A percentile compares a stretch with the other conserved stretches of the same genome.
Evolutionary conservation across 2,329 filamentous ascomycete species (phyloP).

Genomic region (Aspergillus spinulosporus): DNA sequence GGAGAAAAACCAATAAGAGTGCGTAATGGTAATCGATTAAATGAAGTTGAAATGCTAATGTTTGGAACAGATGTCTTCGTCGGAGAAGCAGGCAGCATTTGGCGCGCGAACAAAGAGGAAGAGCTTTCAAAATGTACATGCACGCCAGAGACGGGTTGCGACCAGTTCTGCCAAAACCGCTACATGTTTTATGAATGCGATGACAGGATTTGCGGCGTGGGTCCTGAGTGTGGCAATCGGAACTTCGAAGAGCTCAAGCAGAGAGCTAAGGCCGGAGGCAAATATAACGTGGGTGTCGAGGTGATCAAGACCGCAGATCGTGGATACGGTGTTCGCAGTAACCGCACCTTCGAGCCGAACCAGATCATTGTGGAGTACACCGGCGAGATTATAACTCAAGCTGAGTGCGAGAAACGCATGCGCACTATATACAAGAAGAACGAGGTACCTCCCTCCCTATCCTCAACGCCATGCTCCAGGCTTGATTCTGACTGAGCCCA

Average conservation of each 20-base stretch:
- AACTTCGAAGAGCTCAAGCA: conserved; percentile 78
- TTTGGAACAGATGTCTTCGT: conserved; percentile 76
- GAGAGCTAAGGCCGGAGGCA: conserved; percentile 74
- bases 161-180: conserved; percentile 86
- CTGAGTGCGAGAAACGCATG: conserved; percentile 92
- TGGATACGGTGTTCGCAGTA: conserved; percentile 88
- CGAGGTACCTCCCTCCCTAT: conserved; percentile 60
- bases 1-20: conserved; percentile 91
- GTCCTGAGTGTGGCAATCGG: conserved; percentile 79
- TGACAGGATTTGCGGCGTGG: conserved; percentile 81
- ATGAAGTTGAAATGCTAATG: conserved; percentile 31
- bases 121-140: conserved; percentile 79
- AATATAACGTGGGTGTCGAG: conserved; percentile 90
- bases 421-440: conserved; percentile 91
- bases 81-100: conserved; percentile 75
- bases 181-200: conserved; percentile 99
- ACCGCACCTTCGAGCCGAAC: conserved; percentile 79
- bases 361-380: conserved; percentile 99
- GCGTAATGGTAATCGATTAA: conserved; percentile 39
- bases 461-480: neutral
- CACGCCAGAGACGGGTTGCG: conserved; percentile 74
- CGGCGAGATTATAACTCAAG: conserved; percentile 94
- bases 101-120: conserved; percentile 75
- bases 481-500: conserved; percentile 17
- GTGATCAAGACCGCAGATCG: conserved; percentile 87